A percentile compares a stretch with the other conserved stretches of the same genome.
Evolutionary conservation across 495 filamentous ascomycete species (phyloP).

Genomic region (Immersiella caudata): DNA sequence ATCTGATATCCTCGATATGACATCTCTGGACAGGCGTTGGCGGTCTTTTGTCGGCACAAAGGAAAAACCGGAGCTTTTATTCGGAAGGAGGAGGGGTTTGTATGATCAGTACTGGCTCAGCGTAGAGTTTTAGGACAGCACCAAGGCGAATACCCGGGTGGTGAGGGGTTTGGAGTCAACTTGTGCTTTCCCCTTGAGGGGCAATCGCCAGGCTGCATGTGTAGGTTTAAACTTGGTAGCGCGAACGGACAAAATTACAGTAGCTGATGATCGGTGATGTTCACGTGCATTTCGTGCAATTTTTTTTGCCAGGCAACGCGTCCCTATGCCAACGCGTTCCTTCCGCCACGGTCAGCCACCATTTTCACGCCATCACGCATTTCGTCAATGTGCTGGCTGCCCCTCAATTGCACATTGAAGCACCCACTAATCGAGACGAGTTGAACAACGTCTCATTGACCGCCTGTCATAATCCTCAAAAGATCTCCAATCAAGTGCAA

Average conservation of each 20-base stretch:
- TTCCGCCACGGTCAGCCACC: neutral
- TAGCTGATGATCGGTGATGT: neutral
- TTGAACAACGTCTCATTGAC: neutral
- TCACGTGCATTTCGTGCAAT: neutral
- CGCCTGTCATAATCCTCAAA: neutral
- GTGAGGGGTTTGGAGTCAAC: neutral
- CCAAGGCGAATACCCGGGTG: neutral
- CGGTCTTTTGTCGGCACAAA: neutral
- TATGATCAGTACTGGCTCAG: constrained; percentile 1
- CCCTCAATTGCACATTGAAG: neutral
- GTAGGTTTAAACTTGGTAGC: neutral
- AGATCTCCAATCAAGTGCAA: neutral
- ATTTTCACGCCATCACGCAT: neutral
- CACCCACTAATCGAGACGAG: neutral
- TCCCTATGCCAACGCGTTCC: no score
- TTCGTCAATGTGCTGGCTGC: neutral
- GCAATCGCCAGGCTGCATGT: neutral
- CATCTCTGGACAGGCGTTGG: neutral
- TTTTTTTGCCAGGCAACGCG: no score
- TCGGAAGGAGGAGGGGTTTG: neutral
- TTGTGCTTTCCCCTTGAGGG: neutral
- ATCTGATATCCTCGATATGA: neutral
- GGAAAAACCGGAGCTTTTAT: neutral
- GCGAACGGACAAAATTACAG: neutral
- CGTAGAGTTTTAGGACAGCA: constrained; percentile 1